Evolutionary conservation across 2,329 filamentous ascomycete genomes (phyloP).

Genomic region (Pseudogymnoascus sp.): DNA sequence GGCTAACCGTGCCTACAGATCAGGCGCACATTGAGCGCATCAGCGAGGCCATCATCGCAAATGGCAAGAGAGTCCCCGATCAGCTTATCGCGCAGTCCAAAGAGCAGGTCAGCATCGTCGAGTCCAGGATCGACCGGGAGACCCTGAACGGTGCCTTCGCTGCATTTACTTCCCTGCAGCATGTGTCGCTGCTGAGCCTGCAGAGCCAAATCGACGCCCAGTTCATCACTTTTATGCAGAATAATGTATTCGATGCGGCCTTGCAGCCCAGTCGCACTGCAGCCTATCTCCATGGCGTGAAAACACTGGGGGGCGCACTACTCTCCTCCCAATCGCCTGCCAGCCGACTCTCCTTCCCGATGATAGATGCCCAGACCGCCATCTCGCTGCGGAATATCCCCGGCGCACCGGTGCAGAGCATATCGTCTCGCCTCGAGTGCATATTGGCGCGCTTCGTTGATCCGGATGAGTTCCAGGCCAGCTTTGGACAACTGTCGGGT

Average conservation of each 20-base stretch:
- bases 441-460: slow-evolving; percentile 54
- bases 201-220: slow-evolving; percentile 50
- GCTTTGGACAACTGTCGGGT: slow-evolving; percentile 48
- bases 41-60: slow-evolving; percentile 2
- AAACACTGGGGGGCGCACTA: slow-evolving; percentile 49
- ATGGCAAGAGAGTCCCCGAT: background rate
- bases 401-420: slow-evolving; percentile 37
- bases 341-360: slow-evolving; percentile 53
- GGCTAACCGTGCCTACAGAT: slow-evolving; percentile 4
- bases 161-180: slow-evolving; percentile 52
- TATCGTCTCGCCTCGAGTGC: slow-evolving; percentile 50
- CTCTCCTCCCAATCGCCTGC: slow-evolving; percentile 47
- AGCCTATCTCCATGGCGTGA: slow-evolving; percentile 53
- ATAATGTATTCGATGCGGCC: background rate
- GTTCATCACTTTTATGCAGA: slow-evolving; percentile 26
- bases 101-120: slow-evolving; percentile 21
- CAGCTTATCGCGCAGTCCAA: slow-evolving; percentile 17
- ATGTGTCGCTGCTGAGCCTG: slow-evolving; percentile 55
- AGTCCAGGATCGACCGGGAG: slow-evolving; percentile 17
- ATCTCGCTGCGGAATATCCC: slow-evolving; percentile 40
- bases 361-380: slow-evolving; percentile 52
- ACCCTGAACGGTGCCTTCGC: slow-evolving; percentile 20
- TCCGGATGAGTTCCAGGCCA: slow-evolving; percentile 42
- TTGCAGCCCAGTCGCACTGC: slow-evolving; percentile 51
- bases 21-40: slow-evolving; percentile 9